A percentile compares a stretch with the other conserved stretches of the same genome.
Evolutionary conservation across 2,329 filamentous ascomycete genomes (phyloP).

Genomic region (Aspergillus aculeatus): DNA sequence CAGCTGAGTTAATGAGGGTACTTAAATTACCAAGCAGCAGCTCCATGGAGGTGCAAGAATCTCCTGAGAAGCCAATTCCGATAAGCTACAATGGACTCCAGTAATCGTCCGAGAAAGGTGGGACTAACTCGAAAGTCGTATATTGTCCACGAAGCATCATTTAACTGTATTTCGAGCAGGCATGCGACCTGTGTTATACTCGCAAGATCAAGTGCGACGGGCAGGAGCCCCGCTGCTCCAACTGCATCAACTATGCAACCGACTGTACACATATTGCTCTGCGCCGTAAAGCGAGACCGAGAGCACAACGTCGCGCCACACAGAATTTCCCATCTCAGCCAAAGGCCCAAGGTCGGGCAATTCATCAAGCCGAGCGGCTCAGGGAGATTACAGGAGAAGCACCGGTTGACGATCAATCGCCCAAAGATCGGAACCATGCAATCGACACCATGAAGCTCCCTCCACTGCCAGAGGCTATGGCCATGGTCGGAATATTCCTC

Average conservation of each 20-base stretch:
- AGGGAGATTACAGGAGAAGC: no score
- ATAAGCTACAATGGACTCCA: not conserved
- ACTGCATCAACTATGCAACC: not conserved
- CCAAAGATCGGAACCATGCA: no score
- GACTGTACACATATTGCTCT: not conserved
- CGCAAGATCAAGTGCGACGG: slow-evolving; percentile 4
- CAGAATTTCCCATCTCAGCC: not conserved
- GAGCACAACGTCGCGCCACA: not conserved
- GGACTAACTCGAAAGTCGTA: not conserved
- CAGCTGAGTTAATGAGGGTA: not conserved
- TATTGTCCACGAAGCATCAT: not conserved
- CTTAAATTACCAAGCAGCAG: no score
- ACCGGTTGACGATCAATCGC: no score
- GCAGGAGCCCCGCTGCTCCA: not conserved
- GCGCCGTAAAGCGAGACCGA: not conserved
- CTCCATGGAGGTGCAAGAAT: no score
- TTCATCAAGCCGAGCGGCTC: no score
- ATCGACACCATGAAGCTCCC: not conserved
- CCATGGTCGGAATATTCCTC: no score
- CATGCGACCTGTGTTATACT: slow-evolving; percentile 4
- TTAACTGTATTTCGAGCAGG: not conserved
- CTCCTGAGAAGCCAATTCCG: not conserved
- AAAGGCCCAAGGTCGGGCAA: not conserved
- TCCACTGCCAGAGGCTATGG: no score
- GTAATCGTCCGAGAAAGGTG: not conserved